These are phyloP conservation scores for Saturnispora ahearnii DNA, from an alignment of 805 yeast species.

Conservation along the genomic window DNA sequence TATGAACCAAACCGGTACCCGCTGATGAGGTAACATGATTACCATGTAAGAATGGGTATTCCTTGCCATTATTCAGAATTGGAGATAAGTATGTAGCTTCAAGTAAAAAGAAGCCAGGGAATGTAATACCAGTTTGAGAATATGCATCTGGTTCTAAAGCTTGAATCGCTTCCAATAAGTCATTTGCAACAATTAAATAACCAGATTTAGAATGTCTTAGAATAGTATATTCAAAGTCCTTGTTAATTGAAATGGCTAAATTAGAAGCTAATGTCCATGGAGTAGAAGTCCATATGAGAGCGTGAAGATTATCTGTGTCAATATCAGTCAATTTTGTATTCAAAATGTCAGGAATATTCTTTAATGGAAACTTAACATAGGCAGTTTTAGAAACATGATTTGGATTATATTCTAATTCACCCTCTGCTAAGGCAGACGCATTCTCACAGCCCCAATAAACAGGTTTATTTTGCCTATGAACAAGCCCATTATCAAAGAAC, in stretches of 20 bases:
- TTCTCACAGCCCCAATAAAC: constrained; percentile 98
- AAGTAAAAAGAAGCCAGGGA: constrained; percentile 37
- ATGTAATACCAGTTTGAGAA: constrained; percentile 17
- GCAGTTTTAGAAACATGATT: constrained; percentile 61
- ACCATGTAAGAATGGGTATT: constrained; percentile 63
- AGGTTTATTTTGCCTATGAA: constrained; percentile 83
- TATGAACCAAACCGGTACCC: constrained; percentile 95
- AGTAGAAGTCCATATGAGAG: constrained; percentile 91
- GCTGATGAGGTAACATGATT: constrained; percentile 70
- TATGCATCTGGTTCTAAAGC: constrained; percentile 23
- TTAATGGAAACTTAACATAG: constrained; percentile 57
- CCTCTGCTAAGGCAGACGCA: constrained; percentile 90
- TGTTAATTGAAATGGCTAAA: constrained; percentile 67
- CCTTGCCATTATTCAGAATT: constrained; percentile 25
- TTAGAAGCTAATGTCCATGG: constrained; percentile 96
- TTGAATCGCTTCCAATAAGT: constrained; percentile 34
- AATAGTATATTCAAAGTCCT: constrained; percentile 48
- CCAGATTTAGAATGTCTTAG: constrained; percentile 31
- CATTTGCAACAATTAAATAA: constrained; percentile 47
- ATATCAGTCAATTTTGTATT: constrained; percentile 11
- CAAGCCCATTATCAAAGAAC: constrained; percentile 55
- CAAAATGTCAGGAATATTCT: constrained; percentile 17
- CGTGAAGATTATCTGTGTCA: constrained; percentile 11
- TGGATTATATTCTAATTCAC: constrained; percentile 83
- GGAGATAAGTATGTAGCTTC: constrained; percentile 48